A percentile compares a stretch with the other conserved stretches of the same genome.
phyloP scores from a whole-genome alignment of 306 rosid species.

The Arachis stenosperma region DNA sequence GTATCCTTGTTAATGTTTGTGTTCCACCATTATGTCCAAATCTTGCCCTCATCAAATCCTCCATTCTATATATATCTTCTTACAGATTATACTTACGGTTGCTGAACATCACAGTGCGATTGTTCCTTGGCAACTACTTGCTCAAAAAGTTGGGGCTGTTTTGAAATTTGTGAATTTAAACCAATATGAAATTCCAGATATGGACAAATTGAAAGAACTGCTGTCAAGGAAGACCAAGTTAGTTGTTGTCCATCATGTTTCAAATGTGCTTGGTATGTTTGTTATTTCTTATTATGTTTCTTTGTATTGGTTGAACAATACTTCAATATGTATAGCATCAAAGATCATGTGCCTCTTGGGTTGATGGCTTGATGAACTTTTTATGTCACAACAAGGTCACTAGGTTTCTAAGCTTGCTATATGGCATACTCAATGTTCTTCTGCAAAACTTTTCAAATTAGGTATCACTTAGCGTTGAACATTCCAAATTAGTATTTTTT shows the following conservation, averaged over 20 bases:
- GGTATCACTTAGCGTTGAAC: background rate
- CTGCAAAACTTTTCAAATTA: too few species aligned
- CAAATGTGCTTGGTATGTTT: conserved; percentile 81
- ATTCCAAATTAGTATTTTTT: background rate
- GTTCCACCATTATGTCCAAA: background rate
- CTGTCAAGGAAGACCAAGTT: conserved; percentile 78
- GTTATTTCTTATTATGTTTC: background rate
- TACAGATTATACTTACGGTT: conserved; percentile 78
- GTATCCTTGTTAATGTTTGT: conserved; percentile 16
- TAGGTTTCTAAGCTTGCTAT: background rate
- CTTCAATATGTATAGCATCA: conserved; percentile 32
- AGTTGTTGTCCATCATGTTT: conserved; percentile 91
- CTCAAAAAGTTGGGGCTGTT: conserved; percentile 88
- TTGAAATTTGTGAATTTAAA: conserved; percentile 73
- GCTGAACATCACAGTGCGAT: conserved; percentile 98
- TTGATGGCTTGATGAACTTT: conserved; percentile 25
- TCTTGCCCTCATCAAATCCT: conserved; percentile 25
- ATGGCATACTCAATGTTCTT: too few species aligned
- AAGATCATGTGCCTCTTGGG: conserved; percentile 9
- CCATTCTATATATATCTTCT: conserved; percentile 28
- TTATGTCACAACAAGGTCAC: background rate
- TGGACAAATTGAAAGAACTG: conserved; percentile 60
- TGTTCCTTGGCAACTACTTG: conserved; percentile 94
- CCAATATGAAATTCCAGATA: conserved; percentile 71
- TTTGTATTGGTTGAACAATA: conserved; percentile 28